phyloP scores from a whole-genome alignment of 305 asterid genomes.

The Nicotiana rustica region DNA sequence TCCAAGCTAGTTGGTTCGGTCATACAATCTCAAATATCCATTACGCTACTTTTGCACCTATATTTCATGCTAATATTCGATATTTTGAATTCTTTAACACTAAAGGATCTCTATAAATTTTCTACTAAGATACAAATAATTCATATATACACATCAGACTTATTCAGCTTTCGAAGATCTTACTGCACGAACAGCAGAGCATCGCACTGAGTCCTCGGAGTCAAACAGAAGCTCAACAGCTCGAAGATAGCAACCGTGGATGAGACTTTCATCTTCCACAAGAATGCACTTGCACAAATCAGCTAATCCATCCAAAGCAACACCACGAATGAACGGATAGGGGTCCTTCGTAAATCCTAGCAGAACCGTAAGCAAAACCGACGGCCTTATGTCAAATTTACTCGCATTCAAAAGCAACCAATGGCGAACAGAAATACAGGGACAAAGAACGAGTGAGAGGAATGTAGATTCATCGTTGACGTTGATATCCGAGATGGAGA shows the following conservation, averaged over 20 bases:
- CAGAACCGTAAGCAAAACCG: constrained; percentile 73
- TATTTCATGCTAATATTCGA: not conserved
- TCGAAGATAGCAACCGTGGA: constrained; percentile 74
- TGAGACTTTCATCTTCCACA: constrained; percentile 67
- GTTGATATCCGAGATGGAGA: constrained; percentile 26
- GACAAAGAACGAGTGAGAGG: constrained; percentile 71
- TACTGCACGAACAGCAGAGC: constrained; percentile 85
- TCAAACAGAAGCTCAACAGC: constrained; percentile 84
- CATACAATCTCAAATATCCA: not conserved
- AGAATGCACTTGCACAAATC: constrained; percentile 47
- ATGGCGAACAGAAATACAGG: constrained; percentile 56
- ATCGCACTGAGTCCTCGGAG: constrained; percentile 67
- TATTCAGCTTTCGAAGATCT: constrained; percentile 33
- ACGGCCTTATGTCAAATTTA: constrained; percentile 63
- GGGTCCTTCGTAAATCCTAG: constrained; percentile 93
- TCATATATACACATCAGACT: not conserved
- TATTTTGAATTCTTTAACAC: constrained; percentile 5
- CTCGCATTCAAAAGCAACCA: constrained; percentile 68
- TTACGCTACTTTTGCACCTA: not conserved
- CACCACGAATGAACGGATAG: constrained; percentile 68
- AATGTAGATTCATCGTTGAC: constrained; percentile 69
- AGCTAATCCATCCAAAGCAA: constrained; percentile 75
- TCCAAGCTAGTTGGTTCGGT: not conserved
- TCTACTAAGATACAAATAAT: not conserved
- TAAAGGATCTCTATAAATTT: not conserved